Conservation (phyloP, 2,329 filamentous ascomycete genomes). For the Microdochium paspali region DNA sequence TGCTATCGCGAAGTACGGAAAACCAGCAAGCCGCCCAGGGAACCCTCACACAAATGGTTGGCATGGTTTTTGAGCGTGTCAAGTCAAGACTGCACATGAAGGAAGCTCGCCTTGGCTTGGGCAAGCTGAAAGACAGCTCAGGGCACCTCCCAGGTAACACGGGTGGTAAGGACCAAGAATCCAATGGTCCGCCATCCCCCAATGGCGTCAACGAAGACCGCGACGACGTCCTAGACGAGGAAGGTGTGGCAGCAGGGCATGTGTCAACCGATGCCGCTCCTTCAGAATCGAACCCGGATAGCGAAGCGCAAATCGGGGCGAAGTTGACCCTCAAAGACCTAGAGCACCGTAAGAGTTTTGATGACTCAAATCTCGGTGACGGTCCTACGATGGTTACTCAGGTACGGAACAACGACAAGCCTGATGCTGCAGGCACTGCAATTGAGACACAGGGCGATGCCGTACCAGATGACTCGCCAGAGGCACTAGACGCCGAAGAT, state of each 20-base stretch:
- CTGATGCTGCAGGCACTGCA: constrained; percentile 32
- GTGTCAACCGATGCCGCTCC: constrained; percentile 16
- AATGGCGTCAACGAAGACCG: constrained; percentile 19
- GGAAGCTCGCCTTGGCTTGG: constrained; percentile 59
- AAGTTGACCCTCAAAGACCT: constrained; percentile 60
- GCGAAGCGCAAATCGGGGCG: constrained; percentile 15
- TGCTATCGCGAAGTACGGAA: constrained; percentile 84
- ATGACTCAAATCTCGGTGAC: constrained; percentile 57
- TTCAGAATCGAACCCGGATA: constrained; percentile 21
- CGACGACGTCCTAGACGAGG: constrained; percentile 26
- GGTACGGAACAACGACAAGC: constrained; percentile 36
- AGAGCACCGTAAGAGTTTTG: constrained; percentile 59
- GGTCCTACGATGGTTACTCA: constrained; percentile 59
- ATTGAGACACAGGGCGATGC: constrained; percentile 47
- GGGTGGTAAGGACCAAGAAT: constrained; percentile 18
- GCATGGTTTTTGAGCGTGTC: constrained; percentile 93
- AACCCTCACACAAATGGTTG: constrained; percentile 95
- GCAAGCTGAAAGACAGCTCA: constrained; percentile 39
- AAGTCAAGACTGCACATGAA: constrained; percentile 81
- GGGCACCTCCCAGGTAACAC: constrained; percentile 44
- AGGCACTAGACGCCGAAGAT: constrained; percentile 65
- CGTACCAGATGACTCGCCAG: constrained; percentile 43
- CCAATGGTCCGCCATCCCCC: constrained; percentile 12
- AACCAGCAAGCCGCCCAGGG: constrained; percentile 98
- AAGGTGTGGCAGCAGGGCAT: constrained; percentile 22